phyloP scores from a whole-genome alignment of 306 rosid genomes.

The Morella rubra region DNA sequence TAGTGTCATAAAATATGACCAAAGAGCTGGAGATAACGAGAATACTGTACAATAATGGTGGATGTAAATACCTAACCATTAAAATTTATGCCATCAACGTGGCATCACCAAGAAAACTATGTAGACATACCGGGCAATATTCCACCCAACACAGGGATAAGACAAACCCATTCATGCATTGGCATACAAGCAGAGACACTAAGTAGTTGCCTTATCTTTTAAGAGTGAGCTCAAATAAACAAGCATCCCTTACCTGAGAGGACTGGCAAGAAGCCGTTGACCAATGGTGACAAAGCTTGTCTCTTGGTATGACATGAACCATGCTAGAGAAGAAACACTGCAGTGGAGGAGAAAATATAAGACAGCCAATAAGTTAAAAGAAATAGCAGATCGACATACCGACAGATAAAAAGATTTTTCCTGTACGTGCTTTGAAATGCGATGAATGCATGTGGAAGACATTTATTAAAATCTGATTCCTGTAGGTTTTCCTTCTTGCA shows the following conservation, averaged over 20 bases:
- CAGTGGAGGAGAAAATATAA: constrained; percentile 28
- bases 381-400: background rate
- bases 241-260: constrained; percentile 68
- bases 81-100: background rate
- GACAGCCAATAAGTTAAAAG: constrained; percentile 8
- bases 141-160: background rate
- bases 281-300: constrained; percentile 99
- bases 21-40: constrained; percentile 5
- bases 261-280: constrained; percentile 90
- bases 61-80: background rate
- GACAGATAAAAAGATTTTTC: background rate
- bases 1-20: constrained; percentile 15
- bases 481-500: background rate
- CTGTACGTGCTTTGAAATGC: background rate
- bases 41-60: background rate
- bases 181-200: constrained; percentile 1
- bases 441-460: background rate
- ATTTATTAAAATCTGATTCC: background rate
- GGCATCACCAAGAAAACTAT: background rate
- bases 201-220: constrained; percentile 4
- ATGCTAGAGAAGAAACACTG: constrained; percentile 95
- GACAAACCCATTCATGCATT: background rate
- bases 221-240: constrained; percentile 5
- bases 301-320: constrained; percentile 99
- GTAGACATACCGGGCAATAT: background rate